Evolutionary conservation across 1,284 basidiomycete genomes (phyloP).

Genomic region (Rhodotorula sp.): DNA sequence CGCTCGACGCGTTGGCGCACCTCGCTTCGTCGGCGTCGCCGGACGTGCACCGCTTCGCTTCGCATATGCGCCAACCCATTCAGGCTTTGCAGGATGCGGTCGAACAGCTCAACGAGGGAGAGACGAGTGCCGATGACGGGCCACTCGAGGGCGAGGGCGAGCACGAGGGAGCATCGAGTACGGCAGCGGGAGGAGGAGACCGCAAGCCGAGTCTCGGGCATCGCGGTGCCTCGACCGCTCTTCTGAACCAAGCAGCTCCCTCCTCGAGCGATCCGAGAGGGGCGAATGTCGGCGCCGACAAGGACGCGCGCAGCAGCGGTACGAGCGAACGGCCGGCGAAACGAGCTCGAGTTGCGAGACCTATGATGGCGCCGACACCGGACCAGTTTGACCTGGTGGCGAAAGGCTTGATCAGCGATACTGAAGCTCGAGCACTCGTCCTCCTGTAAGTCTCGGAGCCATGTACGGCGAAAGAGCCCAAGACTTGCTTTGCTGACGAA

Average conservation of each 20-base stretch:
- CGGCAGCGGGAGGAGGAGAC: not conserved
- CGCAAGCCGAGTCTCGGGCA: not conserved
- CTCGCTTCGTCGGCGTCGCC: conserved; percentile 17
- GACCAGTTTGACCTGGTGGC: conserved; percentile 17
- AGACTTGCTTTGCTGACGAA: no score
- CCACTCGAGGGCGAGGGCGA: not conserved
- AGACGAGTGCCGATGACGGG: not conserved
- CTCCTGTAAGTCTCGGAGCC: not conserved
- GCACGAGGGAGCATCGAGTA: not conserved
- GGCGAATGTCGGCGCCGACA: not conserved
- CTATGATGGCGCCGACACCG: not conserved
- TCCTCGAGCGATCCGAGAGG: not conserved
- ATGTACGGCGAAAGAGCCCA: no score
- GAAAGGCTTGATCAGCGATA: conserved; percentile 33
- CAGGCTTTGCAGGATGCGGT: conserved; percentile 22
- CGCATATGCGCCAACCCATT: conserved; percentile 12
- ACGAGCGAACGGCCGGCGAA: conserved; percentile 2
- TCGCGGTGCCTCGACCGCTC: no score
- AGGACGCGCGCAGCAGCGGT: not conserved
- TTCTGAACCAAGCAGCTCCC: not conserved
- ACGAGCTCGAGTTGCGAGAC: not conserved
- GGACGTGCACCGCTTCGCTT: conserved; percentile 23
- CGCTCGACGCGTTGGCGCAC: conserved; percentile 23
- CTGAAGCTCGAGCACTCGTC: conserved; percentile 38
- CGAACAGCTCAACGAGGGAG: conserved; percentile 13